Evolutionary conservation across 371 early-diverging fungal genomes (phyloP), one percentile per base, ranked within the genome.

Genomic region (Mucor circinelloides): DNA sequence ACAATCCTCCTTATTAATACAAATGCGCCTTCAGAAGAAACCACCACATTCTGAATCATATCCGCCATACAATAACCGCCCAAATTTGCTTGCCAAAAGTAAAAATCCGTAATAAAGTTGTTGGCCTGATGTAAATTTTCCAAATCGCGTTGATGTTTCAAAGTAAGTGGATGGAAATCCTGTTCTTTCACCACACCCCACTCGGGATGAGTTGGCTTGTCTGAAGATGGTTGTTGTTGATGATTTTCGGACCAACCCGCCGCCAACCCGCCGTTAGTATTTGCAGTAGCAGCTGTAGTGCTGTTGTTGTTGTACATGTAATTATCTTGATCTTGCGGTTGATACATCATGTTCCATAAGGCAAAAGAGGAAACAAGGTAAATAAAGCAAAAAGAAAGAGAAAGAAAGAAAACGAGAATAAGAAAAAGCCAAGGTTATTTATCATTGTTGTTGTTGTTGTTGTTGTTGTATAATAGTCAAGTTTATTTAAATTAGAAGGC

Each of bases 41-140:
- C 68, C 21, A 82, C 82, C 7, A 79, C 68, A 36, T 71, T 77
- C 71, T 79, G 80, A 5, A 71, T 31, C 82, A 82, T 82, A 63
- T 82, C 73, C 13, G 82, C 82, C 80, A 82, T 79, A 67, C 82
- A 82, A 67, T 82, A 82, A 30, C 82, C 82, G 36, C 82, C 82
- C 50, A 82, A 52, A 62, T 78, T 82, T 13, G 82, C 82, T 66
- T 82, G 82, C 82, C 82, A 82, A 63, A 82, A 82, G 60, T 82
- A 79, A 71, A 82, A 82, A 57, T 82, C 82, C 17, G 67, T 30
- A 15, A 82, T 76, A 23, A 63, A 23, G 28, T 67, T 42, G 12
- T 75, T 74, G 21, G 61, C 62, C 54, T 72, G 70, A 70, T 71
- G 71, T 31, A 70, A 63, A 38, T 66, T 78, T 59, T 82, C 82